Evolutionary conservation across 129 eudicot genomes (phyloP), one percentile per base, ranked within the genome.

Genomic region (Silybum marianum): DNA sequence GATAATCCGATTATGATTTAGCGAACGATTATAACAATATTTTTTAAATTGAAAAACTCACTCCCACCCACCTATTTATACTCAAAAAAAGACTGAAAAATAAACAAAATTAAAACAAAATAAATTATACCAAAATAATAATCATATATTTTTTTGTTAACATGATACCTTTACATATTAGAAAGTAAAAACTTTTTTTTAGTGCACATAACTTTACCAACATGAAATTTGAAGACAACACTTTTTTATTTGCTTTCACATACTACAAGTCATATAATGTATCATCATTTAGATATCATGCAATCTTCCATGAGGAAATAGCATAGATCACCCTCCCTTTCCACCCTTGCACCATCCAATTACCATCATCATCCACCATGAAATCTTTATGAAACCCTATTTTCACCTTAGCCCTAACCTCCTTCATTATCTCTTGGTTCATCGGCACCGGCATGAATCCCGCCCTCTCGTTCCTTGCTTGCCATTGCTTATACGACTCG

Each of bases 401-500:
- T 19, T 75, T 81, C 84, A 88, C 84, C 83, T 78, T 84, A 32
- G 81, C 88, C 63, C 21, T 62, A 16, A 79, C 84, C 79, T 54
- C 87, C 72, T 78, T 79, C 88, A 84, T 63, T 32, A 88, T 79
- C 62, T 78, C 86, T 10, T 3, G 28, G 48, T 88, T 72, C 71
- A 84, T 51, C 8, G 84, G 82, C 30, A 87, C 69, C 22, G 79
- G 86, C 25, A 24, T 74, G 24, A 91, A 89, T 63, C 93, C 93
- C 1, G 89, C 86, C 81, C 91, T 89, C 76, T 26, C 28, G 30
- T 75, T 84, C 78, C 93, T 81, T 9, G 63, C 74, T 30, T 87
- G 89, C 93, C 91, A 91, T 25, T 89, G 93, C 77, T 86, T 91
- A 62, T 90, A 90, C 1, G 89, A 84, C 72, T 90, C 92, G 2